Evolutionary conservation across 768 basidiomycete species (phyloP).

Genomic region (Naganishia vaughanmartiniae): DNA sequence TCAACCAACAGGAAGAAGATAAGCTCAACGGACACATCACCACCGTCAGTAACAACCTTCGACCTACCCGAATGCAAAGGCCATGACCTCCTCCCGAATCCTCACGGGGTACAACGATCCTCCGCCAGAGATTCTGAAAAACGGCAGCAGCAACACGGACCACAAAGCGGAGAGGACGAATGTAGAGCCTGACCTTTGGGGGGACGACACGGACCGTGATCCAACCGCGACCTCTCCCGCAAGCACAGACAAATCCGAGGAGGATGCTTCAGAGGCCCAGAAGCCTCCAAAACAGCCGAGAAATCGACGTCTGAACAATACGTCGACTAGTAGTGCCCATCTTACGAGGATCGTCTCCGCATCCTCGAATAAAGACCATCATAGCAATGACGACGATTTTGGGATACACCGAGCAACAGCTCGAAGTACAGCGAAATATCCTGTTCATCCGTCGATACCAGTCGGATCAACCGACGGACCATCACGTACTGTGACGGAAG

Average conservation of each 20-base stretch:
- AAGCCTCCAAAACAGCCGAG: constrained; percentile 21
- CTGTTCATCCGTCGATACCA: constrained; percentile 13
- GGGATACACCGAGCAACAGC: background rate
- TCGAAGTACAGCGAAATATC: background rate
- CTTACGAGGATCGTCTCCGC: background rate
- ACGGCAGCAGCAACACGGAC: background rate
- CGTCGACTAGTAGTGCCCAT: background rate
- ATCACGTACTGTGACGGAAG: background rate
- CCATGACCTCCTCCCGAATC: background rate
- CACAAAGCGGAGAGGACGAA: background rate
- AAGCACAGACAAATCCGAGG: background rate
- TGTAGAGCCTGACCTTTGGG: background rate
- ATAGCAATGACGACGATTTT: background rate
- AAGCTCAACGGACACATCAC: background rate
- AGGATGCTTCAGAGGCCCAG: background rate
- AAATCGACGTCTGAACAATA: constrained; percentile 11
- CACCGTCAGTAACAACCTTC: background rate
- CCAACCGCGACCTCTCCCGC: background rate
- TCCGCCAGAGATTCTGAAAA: background rate
- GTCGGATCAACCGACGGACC: background rate
- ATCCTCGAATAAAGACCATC: background rate
- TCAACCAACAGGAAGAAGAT: too few relatives aligned
- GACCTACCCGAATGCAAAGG: background rate
- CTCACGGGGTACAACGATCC: constrained; percentile 12
- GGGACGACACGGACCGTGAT: background rate